Evolutionary conservation across 2,329 filamentous ascomycete species (phyloP), one percentile per base, ranked within the genome.

Genomic region (Neofusicoccum kwambonambiense): DNA sequence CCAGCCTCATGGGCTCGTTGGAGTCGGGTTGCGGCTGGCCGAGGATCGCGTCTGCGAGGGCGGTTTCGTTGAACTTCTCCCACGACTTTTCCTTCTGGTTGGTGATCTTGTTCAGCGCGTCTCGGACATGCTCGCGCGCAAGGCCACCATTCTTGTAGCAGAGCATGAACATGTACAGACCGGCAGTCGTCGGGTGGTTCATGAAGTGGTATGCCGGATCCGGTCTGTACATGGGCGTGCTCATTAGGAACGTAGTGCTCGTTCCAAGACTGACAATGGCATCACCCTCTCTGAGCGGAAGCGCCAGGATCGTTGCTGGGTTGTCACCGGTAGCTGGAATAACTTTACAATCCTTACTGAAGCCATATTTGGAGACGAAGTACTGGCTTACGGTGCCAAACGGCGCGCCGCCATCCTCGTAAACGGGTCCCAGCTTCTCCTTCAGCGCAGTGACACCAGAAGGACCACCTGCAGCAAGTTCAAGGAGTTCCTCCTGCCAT

Each of bases 121-220:
- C 92, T 63, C 95, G 90, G 67, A 98, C 87, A 72, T 91, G 89
- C 76, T 99, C 95, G 50, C 95, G 90, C 1, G 95, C 94, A 1
- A 98, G 87, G 2, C 93, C 93, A 70, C 95, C 95, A 79, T 99
- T 99, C 80, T 98, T 98, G 83, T 98, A 99, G 84, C 95, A 99
- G 41, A 99, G 87, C 95, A 99, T 99, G 80, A 99, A 98, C 95
- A 99, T 98, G 85, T 96, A 97, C 66, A 97, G 86, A 1, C 91
- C 92, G 0, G 89, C 82, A 0, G 92, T 96, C 50, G 93, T 95
- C 1, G 95, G 95, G 78, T 98, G 93, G 81, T 97, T 97, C 86
- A 98, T 96, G 83, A 98, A 97, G 81, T 99, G 95, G 74, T 97
- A 97, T 6, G 90, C 87, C 3, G 92, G 91, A 74, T 97, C 90